phyloP scores from a whole-genome alignment of 495 filamentous ascomycete genomes.

The Aspergillus funiculosus region DNA sequence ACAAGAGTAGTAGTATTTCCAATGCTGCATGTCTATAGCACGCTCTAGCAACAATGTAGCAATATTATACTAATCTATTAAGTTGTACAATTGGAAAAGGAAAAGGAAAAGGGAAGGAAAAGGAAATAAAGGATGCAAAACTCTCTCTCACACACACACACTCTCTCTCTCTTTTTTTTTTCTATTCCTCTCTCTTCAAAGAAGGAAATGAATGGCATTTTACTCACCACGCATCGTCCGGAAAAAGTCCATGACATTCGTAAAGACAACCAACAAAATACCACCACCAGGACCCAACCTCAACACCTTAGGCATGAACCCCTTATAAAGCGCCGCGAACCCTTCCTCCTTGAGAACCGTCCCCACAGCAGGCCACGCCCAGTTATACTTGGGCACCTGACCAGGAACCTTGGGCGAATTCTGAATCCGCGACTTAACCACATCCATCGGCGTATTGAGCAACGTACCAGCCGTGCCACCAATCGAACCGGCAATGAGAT shows the following conservation, averaged over 20 bases:
- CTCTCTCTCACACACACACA: not conserved
- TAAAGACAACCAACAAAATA: conserved; percentile 90
- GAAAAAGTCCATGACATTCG: conserved; percentile 90
- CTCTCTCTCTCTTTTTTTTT: not conserved
- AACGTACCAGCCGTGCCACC: conserved; percentile 92
- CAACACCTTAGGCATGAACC: conserved; percentile 92
- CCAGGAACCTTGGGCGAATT: conserved; percentile 80
- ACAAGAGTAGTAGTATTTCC: no score
- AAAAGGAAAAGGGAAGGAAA: not conserved
- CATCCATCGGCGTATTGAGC: conserved; percentile 94
- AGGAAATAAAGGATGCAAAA: not conserved
- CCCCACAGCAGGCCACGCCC: conserved; percentile 82
- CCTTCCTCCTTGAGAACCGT: conserved; percentile 92
- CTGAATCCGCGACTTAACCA: conserved; percentile 96
- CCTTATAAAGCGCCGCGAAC: conserved; percentile 90
- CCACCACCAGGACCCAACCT: conserved; percentile 83
- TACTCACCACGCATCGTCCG: conserved; percentile 44
- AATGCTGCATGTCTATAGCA: conserved; percentile 7
- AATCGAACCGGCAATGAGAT: conserved; percentile 76
- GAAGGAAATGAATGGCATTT: no score
- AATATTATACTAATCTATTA: not conserved
- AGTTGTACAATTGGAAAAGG: not conserved
- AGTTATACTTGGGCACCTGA: conserved; percentile 87
- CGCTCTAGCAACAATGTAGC: conserved; percentile 4
- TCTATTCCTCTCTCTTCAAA: not conserved